phyloP scores from a whole-genome alignment of 306 rosid species.

The Castanea mollissima region DNA sequence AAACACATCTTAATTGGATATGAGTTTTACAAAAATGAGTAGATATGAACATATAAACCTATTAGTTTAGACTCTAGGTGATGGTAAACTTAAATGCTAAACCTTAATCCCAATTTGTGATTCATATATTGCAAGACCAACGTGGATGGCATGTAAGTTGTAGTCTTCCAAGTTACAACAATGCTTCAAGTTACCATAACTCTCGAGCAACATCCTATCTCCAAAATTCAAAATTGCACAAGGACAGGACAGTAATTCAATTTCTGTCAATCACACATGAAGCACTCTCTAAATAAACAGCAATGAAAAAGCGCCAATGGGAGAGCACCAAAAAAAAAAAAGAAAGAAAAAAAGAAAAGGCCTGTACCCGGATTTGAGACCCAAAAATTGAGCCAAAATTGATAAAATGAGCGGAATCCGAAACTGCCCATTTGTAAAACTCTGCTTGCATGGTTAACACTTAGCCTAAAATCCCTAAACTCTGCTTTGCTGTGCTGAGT shows the following conservation, averaged over 20 bases:
- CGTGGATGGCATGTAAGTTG: neutral
- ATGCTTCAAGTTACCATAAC: neutral
- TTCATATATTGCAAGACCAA: neutral
- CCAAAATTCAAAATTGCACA: neutral
- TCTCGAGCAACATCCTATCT: neutral
- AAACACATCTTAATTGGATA: too few species aligned
- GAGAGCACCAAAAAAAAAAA: neutral
- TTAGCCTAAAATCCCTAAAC: conserved; percentile 29
- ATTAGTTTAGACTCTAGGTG: neutral
- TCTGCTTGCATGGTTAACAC: conserved; percentile 50
- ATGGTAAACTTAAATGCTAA: neutral
- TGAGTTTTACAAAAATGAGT: too few species aligned
- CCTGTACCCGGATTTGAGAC: conserved; percentile 33
- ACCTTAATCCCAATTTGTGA: neutral
- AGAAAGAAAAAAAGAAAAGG: neutral
- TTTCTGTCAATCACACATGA: neutral
- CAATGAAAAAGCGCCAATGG: conserved; percentile 33
- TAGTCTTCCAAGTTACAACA: neutral
- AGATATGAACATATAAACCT: neutral
- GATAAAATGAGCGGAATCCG: conserved; percentile 33
- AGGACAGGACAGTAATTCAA: conserved; percentile 26
- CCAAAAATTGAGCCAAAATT: conserved; percentile 26
- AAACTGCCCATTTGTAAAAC: conserved; percentile 20
- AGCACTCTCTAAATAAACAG: neutral
- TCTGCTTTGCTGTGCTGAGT: conserved; percentile 13